Conservation (phyloP, 257 asterid genomes). For the Solanum dulcamara region DNA sequence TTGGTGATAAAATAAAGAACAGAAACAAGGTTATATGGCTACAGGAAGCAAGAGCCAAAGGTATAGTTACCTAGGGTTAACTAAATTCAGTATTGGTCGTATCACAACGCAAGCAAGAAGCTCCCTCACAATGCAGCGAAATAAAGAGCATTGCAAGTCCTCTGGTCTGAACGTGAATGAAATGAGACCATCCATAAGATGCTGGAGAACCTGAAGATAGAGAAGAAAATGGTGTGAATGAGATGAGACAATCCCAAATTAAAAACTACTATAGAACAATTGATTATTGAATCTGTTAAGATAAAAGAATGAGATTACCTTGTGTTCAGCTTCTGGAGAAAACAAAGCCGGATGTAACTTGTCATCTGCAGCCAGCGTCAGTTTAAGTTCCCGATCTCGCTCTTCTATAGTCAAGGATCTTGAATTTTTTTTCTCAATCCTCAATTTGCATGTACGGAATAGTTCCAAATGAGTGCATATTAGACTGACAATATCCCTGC, state of each 20-base stretch:
- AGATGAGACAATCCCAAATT: not conserved
- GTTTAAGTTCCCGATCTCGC: constrained; percentile 55
- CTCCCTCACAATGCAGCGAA: constrained; percentile 65
- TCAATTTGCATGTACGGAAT: constrained; percentile 54
- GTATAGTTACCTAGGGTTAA: constrained; percentile 63
- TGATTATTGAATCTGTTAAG: not conserved
- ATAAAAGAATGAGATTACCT: constrained; percentile 35
- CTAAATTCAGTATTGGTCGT: constrained; percentile 86
- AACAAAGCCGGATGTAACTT: constrained; percentile 84
- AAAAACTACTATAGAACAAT: not conserved
- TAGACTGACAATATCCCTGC: constrained; percentile 67
- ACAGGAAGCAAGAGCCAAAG: constrained; percentile 7
- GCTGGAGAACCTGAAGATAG: constrained; percentile 87
- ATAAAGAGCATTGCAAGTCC: constrained; percentile 79
- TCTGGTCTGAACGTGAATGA: constrained; percentile 60
- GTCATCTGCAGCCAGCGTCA: constrained; percentile 69
- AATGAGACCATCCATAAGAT: constrained; percentile 79
- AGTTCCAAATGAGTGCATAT: constrained; percentile 61
- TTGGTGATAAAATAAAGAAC: constrained; percentile 16
- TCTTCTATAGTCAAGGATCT: constrained; percentile 52
- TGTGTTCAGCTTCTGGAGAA: constrained; percentile 97
- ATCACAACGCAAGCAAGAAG: constrained; percentile 91
- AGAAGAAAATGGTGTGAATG: not conserved
- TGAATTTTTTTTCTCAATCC: constrained; percentile 48
- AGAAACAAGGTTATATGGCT: not conserved